These are phyloP conservation scores for Ambrosiella cleistominuta DNA, from an alignment of 2,329 filamentous ascomycete genomes.

Conservation along the genomic window DNA sequence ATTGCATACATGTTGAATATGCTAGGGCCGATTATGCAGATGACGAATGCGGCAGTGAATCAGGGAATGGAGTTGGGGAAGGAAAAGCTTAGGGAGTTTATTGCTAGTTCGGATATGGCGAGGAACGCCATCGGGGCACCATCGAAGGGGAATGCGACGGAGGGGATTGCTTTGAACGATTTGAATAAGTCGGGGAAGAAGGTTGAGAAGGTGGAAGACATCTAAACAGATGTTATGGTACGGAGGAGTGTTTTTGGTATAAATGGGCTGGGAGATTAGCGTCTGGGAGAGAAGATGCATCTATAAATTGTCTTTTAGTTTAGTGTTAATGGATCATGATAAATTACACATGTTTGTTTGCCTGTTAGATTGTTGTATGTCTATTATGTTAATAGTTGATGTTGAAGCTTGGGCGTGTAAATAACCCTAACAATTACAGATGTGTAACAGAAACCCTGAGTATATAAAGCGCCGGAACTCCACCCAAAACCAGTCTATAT, in stretches of 20 bases:
- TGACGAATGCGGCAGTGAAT: constrained; percentile 72
- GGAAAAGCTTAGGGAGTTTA: constrained; percentile 74
- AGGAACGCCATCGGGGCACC: constrained; percentile 69
- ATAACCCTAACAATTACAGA: neutral
- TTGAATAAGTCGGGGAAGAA: constrained; percentile 43
- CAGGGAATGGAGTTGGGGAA: constrained; percentile 88
- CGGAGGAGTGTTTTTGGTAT: neutral
- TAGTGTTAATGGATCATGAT: no score
- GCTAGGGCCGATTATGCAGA: constrained; percentile 88
- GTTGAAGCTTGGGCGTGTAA: neutral
- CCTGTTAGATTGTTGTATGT: neutral
- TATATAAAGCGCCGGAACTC: neutral
- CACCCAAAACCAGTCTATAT: neutral
- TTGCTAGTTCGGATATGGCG: constrained; percentile 73
- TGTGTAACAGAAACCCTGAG: neutral
- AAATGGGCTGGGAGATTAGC: neutral
- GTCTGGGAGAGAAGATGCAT: neutral
- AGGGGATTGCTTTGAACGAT: constrained; percentile 37
- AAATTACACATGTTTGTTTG: neutral
- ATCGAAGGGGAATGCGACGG: constrained; percentile 20
- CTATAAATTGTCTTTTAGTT: neutral
- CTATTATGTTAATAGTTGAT: neutral
- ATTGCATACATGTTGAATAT: constrained; percentile 87
- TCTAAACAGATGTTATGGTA: constrained; percentile 20
- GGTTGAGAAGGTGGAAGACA: constrained; percentile 37